Evolutionary conservation across 2,329 filamentous ascomycete species (phyloP).

Genomic region (Xylaria multiplex): DNA sequence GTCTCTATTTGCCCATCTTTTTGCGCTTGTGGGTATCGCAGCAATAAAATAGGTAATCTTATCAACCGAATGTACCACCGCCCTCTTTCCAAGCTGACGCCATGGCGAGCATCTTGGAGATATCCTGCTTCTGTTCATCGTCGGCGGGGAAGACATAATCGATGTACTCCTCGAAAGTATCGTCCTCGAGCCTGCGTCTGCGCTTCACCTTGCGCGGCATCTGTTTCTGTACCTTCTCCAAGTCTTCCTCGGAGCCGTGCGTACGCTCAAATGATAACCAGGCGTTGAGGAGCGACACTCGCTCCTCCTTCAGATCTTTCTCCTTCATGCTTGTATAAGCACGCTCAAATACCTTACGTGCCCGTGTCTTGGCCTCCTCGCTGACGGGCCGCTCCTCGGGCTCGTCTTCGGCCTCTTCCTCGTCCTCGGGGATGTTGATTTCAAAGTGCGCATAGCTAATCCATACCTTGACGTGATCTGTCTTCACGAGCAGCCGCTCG

Average conservation of each 20-base stretch:
- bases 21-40: neutral
- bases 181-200: conserved; percentile 89
- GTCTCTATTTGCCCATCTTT: neutral
- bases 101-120: conserved; percentile 85
- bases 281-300: conserved; percentile 89
- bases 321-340: conserved; percentile 90
- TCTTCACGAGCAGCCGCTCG: conserved; percentile 90
- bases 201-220: conserved; percentile 96
- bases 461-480: conserved; percentile 99
- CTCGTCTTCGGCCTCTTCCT: conserved; percentile 68
- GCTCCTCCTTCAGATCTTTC: conserved; percentile 89
- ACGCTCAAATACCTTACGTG: conserved; percentile 84
- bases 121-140: conserved; percentile 83
- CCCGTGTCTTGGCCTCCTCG: conserved; percentile 83
- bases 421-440: conserved; percentile 86
- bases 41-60: conserved; percentile 2
- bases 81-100: conserved; percentile 87
- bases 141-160: conserved; percentile 98
- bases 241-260: conserved; percentile 78
- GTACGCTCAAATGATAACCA: conserved; percentile 93
- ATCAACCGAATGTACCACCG: conserved; percentile 48
- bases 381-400: conserved; percentile 76
- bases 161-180: conserved; percentile 94
- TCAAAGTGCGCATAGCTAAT: conserved; percentile 99
- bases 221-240: conserved; percentile 86